Conservation (phyloP, 345 rosid species). For the Carallia pectinifolia region DNA sequence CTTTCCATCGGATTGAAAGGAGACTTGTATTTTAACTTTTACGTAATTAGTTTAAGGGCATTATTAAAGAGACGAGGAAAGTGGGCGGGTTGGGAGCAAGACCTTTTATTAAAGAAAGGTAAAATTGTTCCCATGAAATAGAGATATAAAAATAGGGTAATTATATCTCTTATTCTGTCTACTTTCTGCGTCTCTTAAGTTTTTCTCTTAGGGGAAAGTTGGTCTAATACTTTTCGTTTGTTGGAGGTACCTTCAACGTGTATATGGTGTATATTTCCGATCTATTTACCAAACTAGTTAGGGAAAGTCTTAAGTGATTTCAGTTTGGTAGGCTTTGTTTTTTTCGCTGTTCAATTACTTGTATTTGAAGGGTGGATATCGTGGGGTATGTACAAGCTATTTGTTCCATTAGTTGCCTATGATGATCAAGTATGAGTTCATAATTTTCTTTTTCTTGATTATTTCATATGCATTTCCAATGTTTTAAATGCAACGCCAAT, state of each 20-base stretch:
- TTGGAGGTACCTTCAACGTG: neutral
- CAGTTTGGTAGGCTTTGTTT: neutral
- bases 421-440: neutral
- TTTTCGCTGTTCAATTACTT: neutral
- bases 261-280: slow-evolving; percentile 15
- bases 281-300: neutral
- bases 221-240: neutral
- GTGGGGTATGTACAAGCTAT: neutral
- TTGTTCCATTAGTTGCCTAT: neutral
- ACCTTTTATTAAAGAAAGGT: too few relatives aligned
- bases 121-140: too few relatives aligned
- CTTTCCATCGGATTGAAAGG: neutral
- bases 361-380: neutral
- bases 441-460: too few relatives aligned
- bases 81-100: too few relatives aligned
- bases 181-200: too few relatives aligned
- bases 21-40: neutral
- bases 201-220: neutral
- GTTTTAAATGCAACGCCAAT: too few relatives aligned
- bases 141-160: too few relatives aligned
- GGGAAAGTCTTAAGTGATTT: neutral
- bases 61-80: too few relatives aligned
- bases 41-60: too few relatives aligned
- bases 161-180: too few relatives aligned
- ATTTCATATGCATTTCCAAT: too few relatives aligned